These are phyloP conservation scores for Skeletonema potamos DNA, from an alignment of 108 stramenopile species.

Conservation along the genomic window DNA sequence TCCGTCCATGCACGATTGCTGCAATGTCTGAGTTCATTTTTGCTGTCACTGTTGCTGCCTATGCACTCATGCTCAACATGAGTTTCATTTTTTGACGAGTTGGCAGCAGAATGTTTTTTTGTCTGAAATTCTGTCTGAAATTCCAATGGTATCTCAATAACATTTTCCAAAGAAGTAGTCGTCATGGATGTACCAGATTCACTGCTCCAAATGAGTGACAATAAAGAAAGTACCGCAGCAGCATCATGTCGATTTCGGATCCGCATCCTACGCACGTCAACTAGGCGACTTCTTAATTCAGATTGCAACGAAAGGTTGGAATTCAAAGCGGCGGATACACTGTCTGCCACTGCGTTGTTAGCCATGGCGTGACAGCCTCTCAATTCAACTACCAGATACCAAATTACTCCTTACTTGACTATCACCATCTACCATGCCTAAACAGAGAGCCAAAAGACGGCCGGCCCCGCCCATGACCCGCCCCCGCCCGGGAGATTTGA, in stretches of 20 bases:
- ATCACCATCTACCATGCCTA: too few species aligned
- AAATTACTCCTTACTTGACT: too few species aligned
- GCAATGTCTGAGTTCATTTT: background rate
- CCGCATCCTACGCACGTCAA: slow-evolving; percentile 19
- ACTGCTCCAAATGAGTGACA: slow-evolving; percentile 4
- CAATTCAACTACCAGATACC: too few species aligned
- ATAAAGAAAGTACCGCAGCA: slow-evolving; percentile 18
- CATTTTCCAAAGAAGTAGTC: background rate
- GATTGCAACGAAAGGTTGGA: slow-evolving; percentile 28
- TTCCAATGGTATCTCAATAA: background rate
- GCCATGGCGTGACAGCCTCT: too few species aligned
- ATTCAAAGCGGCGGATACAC: slow-evolving; percentile 18
- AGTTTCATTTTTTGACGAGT: background rate
- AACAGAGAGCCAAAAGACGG: too few species aligned
- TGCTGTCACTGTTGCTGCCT: background rate
- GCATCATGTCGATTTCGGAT: slow-evolving; percentile 29
- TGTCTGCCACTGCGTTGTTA: background rate
- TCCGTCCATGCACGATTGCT: background rate
- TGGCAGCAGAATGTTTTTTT: background rate
- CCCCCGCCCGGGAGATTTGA: too few species aligned
- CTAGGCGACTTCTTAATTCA: slow-evolving; percentile 31
- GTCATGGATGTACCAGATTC: background rate
- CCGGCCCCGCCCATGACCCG: too few species aligned
- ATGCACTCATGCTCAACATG: background rate
- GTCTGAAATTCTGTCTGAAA: background rate